Evolutionary conservation across 768 basidiomycete species (phyloP).

Genomic region (Auriscalpium vulgare): DNA sequence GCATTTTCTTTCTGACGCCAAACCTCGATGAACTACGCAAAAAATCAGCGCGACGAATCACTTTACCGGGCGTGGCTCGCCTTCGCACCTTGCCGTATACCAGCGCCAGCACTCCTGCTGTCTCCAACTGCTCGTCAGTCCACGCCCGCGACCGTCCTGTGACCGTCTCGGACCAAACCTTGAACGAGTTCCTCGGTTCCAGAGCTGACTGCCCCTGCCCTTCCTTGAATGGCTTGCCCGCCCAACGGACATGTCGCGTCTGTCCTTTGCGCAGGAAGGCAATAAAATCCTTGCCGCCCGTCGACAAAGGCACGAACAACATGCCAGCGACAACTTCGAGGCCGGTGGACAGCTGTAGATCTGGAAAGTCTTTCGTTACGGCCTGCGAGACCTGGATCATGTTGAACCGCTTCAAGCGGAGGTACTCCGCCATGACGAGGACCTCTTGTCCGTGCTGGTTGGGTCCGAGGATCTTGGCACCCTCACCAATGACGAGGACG

Average conservation of each 20-base stretch:
- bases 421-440: slow-evolving; percentile 70
- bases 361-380: slow-evolving; percentile 62
- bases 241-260: slow-evolving; percentile 65
- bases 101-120: slow-evolving; percentile 68
- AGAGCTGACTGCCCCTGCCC: slow-evolving; percentile 32
- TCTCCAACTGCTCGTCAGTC: slow-evolving; percentile 81
- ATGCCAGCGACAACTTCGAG: slow-evolving; percentile 8
- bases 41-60: no score
- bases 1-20: slow-evolving; percentile 80
- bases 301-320: slow-evolving; percentile 62
- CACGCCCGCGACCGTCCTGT: slow-evolving; percentile 60
- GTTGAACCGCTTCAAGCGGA: slow-evolving; percentile 63
- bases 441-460: slow-evolving; percentile 72
- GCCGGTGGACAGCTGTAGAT: slow-evolving; percentile 46
- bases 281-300: slow-evolving; percentile 71
- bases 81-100: slow-evolving; percentile 63
- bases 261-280: slow-evolving; percentile 75
- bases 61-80: neutral
- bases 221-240: slow-evolving; percentile 60
- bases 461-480: slow-evolving; percentile 61
- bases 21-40: slow-evolving; percentile 67
- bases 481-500: slow-evolving; percentile 62
- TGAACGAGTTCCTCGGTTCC: slow-evolving; percentile 76
- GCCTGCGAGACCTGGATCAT: slow-evolving; percentile 65
- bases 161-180: slow-evolving; percentile 69